A percentile compares a stretch with the other conserved stretches of the same genome.
These are phyloP conservation scores for Calonectria fujianensis DNA, from an alignment of 2,329 filamentous ascomycete genomes.

Conservation along the genomic window DNA sequence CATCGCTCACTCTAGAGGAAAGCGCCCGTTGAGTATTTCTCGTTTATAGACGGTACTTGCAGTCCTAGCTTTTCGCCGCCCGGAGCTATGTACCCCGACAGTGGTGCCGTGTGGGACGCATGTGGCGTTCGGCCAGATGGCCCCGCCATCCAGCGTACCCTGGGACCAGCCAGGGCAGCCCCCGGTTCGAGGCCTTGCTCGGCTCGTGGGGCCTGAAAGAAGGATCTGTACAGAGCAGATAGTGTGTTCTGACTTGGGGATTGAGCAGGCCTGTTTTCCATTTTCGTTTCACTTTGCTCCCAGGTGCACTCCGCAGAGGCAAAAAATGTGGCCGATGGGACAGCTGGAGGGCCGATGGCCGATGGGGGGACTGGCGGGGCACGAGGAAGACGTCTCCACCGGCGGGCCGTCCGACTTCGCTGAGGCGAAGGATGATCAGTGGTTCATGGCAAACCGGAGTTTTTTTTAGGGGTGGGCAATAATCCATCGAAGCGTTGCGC, in stretches of 20 bases:
- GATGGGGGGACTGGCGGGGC: constrained; percentile 33
- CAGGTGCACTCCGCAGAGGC: constrained; percentile 35
- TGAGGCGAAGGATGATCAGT: constrained; percentile 33
- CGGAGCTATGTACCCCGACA: constrained; percentile 43
- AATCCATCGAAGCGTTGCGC: constrained; percentile 10
- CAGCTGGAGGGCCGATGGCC: constrained; percentile 27
- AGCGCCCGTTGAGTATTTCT: constrained; percentile 18
- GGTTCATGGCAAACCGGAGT: constrained; percentile 18
- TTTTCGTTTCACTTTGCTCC: constrained; percentile 41
- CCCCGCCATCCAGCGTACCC: constrained; percentile 49
- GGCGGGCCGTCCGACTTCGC: constrained; percentile 42
- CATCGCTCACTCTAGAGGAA: constrained; percentile 12
- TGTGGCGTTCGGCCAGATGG: constrained; percentile 52
- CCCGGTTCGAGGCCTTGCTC: constrained; percentile 47
- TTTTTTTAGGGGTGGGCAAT: constrained; percentile 1
- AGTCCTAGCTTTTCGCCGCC: constrained; percentile 15
- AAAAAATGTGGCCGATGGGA: constrained; percentile 41
- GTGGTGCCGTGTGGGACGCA: constrained; percentile 50
- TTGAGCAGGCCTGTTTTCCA: constrained; percentile 40
- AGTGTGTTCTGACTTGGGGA: constrained; percentile 11
- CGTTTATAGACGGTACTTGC: constrained; percentile 29
- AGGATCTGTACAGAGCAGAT: constrained; percentile 43
- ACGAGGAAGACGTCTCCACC: constrained; percentile 37
- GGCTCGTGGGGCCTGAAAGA: constrained; percentile 48
- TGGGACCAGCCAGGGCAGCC: constrained; percentile 47